Percentiles rank a stretch among this genome's conserved stretches.
Evolutionary conservation across 176 grass and related monocot species (phyloP).

Genomic region (Otatea glauca): DNA sequence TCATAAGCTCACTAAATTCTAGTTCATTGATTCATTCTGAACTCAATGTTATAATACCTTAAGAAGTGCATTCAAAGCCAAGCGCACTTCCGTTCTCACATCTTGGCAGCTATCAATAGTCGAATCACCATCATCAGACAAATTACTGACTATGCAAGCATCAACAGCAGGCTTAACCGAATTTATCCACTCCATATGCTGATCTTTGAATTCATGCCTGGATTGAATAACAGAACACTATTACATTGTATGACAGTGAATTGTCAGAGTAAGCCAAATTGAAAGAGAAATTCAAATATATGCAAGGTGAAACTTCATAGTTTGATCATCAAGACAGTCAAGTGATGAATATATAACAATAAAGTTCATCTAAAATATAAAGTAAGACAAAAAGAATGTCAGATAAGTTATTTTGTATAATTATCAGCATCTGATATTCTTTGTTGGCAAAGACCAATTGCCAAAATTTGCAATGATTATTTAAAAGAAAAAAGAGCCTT

Average conservation of each 20-base stretch:
- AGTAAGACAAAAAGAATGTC: background rate
- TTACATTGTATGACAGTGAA: conserved; percentile 36
- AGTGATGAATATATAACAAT: conserved; percentile 2
- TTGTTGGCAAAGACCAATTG: conserved; percentile 3
- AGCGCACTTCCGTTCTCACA: conserved; percentile 69
- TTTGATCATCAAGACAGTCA: conserved; percentile 20
- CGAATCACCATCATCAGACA: conserved; percentile 50
- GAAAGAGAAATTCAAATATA: conserved; percentile 16
- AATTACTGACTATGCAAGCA: conserved; percentile 62
- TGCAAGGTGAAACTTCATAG: background rate
- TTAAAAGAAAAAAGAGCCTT: conserved; percentile 2
- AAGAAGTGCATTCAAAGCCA: conserved; percentile 71
- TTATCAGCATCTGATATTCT: conserved; percentile 14
- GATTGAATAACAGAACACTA: conserved; percentile 37
- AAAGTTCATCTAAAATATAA: background rate
- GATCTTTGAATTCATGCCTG: conserved; percentile 88
- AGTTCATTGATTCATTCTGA: conserved; percentile 20
- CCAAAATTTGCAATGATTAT: conserved; percentile 5
- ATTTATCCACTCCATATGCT: conserved; percentile 90
- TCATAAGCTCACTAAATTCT: background rate
- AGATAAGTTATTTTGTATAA: background rate
- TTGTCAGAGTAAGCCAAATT: background rate
- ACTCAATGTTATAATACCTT: conserved; percentile 59
- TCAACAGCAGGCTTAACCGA: conserved; percentile 67
- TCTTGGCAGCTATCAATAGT: conserved; percentile 54